Evolutionary conservation across 139 green algal species (phyloP).

Genomic region (Eudorina sp.): DNA sequence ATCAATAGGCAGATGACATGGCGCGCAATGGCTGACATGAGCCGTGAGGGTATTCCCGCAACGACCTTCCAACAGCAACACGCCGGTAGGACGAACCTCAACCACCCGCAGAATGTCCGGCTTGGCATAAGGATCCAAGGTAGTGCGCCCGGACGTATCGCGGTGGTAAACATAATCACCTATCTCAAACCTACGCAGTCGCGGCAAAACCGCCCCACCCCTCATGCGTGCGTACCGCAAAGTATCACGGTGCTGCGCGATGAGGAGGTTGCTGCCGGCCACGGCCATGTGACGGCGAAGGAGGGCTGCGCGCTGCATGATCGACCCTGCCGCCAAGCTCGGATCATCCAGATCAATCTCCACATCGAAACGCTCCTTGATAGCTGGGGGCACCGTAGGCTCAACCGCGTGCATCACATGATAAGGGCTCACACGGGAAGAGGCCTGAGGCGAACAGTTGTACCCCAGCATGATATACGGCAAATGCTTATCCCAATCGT

Average conservation of each 20-base stretch:
- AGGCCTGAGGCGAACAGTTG: too few relatives aligned
- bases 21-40: slow-evolving; percentile 17
- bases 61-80: slow-evolving; percentile 22
- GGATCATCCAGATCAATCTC: too few relatives aligned
- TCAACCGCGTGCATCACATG: too few relatives aligned
- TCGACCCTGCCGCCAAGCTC: too few relatives aligned
- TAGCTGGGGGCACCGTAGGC: too few relatives aligned
- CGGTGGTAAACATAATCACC: slow-evolving; percentile 52
- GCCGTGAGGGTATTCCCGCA: slow-evolving; percentile 20
- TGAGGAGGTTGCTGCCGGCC: slow-evolving; percentile 40
- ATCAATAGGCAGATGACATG: slow-evolving; percentile 35
- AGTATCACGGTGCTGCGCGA: slow-evolving; percentile 51
- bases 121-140: not conserved
- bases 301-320: too few relatives aligned
- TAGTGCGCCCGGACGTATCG: not conserved
- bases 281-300: not conserved
- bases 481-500: too few relatives aligned
- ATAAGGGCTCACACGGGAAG: too few relatives aligned
- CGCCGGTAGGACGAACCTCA: not conserved
- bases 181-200: not conserved
- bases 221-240: slow-evolving; percentile 38
- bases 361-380: too few relatives aligned
- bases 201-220: not conserved
- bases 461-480: too few relatives aligned
- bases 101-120: not conserved